Base-by-base conservation (phyloP, 176 grass and related monocot genomes). In the Urochloa ruziziensis region DNA sequence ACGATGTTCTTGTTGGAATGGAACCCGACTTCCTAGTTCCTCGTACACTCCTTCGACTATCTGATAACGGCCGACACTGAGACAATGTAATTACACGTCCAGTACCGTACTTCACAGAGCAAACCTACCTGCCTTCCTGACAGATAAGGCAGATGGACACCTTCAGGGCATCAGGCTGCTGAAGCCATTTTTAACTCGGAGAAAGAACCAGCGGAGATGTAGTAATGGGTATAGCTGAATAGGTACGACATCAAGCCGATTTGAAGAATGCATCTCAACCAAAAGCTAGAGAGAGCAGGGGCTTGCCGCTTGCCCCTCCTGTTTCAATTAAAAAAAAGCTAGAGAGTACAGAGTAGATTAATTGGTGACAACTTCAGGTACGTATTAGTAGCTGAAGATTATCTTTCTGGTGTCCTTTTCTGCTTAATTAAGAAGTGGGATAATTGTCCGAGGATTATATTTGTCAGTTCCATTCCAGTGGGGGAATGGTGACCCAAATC, bases 231-330 rank as follows among this genome's bases (percentile, higher is more conserved):
- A 10, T 72, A 71, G 59, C 47, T 64, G 42, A 42, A n/a, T n/a
- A 74, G 44, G 68, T 73, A 64, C 34, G 13, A 17, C 19, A 54
- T 57, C 77, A 73, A 74, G 59, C 28, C 23, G 35, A 56, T 81
- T 36, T 10, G 28, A 34, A 35, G 17, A 43, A 74, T 33, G 68
- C 68, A 74, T 24, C 80, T 34, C 46, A 57, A 81, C 37, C 27
- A 65, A 80, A 86, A 73, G n/a, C n/a, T n/a, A n/a, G n/a, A n/a
- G n/a, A n/a, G n/a, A n/a, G n/a, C n/a, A n/a, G n/a, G n/a, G n/a
- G n/a, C n/a, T n/a, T n/a, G n/a, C n/a, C n/a, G n/a, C n/a, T n/a
- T n/a, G n/a, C n/a, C n/a, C n/a, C n/a, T n/a, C n/a, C n/a, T n/a
- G n/a, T n/a, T n/a, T n/a, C n/a, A n/a, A n/a, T n/a, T n/a, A n/a